Percentiles rank a stretch among this genome's conserved stretches.
phyloP scores from a whole-genome alignment of 345 rosid species.

The Viola odorata region DNA sequence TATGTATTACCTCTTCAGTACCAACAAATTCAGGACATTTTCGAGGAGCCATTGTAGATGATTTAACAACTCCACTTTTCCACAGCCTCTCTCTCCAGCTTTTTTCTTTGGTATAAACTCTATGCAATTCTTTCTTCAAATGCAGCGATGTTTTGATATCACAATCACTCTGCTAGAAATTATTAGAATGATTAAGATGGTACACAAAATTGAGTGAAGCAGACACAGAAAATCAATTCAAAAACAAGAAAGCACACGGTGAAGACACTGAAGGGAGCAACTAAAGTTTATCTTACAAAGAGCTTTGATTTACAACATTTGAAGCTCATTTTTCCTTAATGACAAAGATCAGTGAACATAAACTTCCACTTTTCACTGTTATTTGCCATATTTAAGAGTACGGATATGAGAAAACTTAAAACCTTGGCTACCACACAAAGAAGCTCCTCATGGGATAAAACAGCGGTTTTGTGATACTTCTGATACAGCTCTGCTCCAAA shows the following conservation, averaged over 20 bases:
- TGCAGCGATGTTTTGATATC: conserved; percentile 50
- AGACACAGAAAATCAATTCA: background rate
- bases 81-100: conserved; percentile 75
- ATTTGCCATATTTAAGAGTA: background rate
- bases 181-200: conserved; percentile 11
- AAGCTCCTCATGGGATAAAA: conserved; percentile 96
- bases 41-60: conserved; percentile 64
- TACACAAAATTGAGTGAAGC: conserved; percentile 1
- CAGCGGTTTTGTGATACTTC: conserved; percentile 73
- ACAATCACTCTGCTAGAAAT: conserved; percentile 35
- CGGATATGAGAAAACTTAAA: conserved; percentile 8
- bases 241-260: background rate
- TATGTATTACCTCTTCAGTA: conserved; percentile 67
- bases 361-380: too few species aligned
- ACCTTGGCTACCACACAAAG: conserved; percentile 90
- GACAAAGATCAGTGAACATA: too few species aligned
- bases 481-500: conserved; percentile 74
- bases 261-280: background rate
- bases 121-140: conserved; percentile 68
- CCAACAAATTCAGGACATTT: conserved; percentile 77
- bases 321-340: too few species aligned
- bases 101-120: conserved; percentile 65
- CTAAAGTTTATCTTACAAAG: too few species aligned
- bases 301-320: too few species aligned
- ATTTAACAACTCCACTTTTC: conserved; percentile 70